phyloP scores from a whole-genome alignment of 2,329 filamentous ascomycete genomes.

The Arthrobotrys sinensis region DNA sequence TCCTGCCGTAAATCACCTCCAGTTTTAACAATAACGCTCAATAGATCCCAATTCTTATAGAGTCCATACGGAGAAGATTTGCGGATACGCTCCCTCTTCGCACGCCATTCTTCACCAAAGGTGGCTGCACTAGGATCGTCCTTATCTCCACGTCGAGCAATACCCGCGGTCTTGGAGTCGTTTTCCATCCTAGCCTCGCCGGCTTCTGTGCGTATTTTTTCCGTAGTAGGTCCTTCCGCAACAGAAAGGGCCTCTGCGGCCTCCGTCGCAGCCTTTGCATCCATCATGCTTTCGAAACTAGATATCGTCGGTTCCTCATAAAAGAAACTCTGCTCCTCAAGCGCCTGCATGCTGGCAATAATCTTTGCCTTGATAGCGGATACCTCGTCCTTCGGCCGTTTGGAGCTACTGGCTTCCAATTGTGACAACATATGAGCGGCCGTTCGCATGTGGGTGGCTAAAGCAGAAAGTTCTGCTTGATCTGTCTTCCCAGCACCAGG shows the following conservation, averaged over 20 bases:
- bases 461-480: slow-evolving; percentile 84
- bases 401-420: slow-evolving; percentile 83
- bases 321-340: slow-evolving; percentile 88
- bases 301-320: slow-evolving; percentile 75
- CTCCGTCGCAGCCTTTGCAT: slow-evolving; percentile 75
- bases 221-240: slow-evolving; percentile 54
- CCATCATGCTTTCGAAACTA: slow-evolving; percentile 87
- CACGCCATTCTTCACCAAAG: slow-evolving; percentile 88
- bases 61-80: slow-evolving; percentile 87
- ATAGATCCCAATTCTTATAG: slow-evolving; percentile 91
- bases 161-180: slow-evolving; percentile 86
- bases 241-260: slow-evolving; percentile 73
- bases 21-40: slow-evolving; percentile 90
- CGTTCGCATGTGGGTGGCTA: slow-evolving; percentile 89
- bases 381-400: slow-evolving; percentile 83
- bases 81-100: slow-evolving; percentile 86
- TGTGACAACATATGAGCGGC: slow-evolving; percentile 90
- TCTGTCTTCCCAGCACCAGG: slow-evolving; percentile 72
- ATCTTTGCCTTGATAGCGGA: slow-evolving; percentile 88
- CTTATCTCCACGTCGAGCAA: slow-evolving; percentile 84
- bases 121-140: slow-evolving; percentile 89
- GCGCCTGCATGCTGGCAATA: slow-evolving; percentile 89
- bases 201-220: slow-evolving; percentile 77
- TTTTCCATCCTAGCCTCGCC: slow-evolving; percentile 90
- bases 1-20: slow-evolving; percentile 86